A percentile compares a stretch with the other conserved stretches of the same genome.
Evolutionary conservation across 148 eudicot genomes (phyloP).

Genomic region (Vaccinium vitisidaea): DNA sequence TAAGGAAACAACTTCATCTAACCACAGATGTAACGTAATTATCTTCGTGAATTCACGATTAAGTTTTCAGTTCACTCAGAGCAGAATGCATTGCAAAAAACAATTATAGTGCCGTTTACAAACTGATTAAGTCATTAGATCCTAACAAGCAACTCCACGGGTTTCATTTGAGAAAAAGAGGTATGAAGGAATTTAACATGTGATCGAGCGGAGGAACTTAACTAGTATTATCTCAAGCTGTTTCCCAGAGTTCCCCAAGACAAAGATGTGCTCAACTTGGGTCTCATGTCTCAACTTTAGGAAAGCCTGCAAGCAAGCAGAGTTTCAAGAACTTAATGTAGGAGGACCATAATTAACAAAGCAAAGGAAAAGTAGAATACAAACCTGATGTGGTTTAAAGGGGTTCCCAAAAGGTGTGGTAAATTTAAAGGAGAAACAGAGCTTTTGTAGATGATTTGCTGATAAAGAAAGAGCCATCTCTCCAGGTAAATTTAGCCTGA

Average conservation of each 20-base stretch:
- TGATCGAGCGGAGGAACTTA: constrained; percentile 31
- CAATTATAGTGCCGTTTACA: no score
- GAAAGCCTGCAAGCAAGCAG: constrained; percentile 54
- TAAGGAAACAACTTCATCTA: not conserved
- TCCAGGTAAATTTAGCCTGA: constrained; percentile 68
- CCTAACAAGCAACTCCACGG: not conserved
- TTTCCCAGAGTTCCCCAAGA: constrained; percentile 62
- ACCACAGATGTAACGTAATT: not conserved
- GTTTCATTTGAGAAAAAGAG: not conserved
- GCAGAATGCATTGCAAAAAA: not conserved
- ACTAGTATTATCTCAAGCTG: constrained; percentile 62
- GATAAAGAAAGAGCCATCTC: constrained; percentile 60
- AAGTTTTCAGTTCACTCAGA: not conserved
- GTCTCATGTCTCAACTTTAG: constrained; percentile 80
- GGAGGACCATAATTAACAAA: not conserved
- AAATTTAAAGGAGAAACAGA: constrained; percentile 71
- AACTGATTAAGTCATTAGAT: not conserved
- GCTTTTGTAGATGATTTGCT: constrained; percentile 93
- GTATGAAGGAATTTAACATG: not conserved
- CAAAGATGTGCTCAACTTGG: constrained; percentile 80
- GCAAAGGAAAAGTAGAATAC: not conserved
- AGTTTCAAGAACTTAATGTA: constrained; percentile 26
- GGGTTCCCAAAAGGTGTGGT: constrained; percentile 62
- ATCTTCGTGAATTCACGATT: no score
- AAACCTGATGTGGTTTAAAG: constrained; percentile 93